Conservation (phyloP, 768 basidiomycete species). For the Amylocystis lapponica region DNA sequence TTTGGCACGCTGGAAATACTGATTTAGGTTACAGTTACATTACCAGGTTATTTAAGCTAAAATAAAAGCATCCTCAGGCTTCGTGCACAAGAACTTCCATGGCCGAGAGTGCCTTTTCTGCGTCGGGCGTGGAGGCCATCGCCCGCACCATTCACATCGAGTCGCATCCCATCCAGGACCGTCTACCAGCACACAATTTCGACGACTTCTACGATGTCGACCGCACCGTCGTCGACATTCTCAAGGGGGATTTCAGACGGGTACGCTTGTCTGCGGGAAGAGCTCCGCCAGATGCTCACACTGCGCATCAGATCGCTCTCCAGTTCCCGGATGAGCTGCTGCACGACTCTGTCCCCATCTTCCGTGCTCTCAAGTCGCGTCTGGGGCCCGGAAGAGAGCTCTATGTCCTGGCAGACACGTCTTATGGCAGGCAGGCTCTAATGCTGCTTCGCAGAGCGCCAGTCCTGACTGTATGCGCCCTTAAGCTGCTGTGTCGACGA, state of each 20-base stretch:
- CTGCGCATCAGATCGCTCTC: constrained; percentile 59
- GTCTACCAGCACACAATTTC: constrained; percentile 36
- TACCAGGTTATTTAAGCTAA: background rate
- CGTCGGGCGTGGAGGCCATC: constrained; percentile 63
- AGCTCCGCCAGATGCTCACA: constrained; percentile 1
- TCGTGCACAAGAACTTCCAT: constrained; percentile 7
- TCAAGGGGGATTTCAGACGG: constrained; percentile 59
- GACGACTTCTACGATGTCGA: constrained; percentile 72
- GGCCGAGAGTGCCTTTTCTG: constrained; percentile 37
- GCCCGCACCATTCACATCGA: constrained; percentile 45
- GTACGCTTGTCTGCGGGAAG: no score
- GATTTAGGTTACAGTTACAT: constrained; percentile 5
- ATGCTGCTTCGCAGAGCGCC: no score
- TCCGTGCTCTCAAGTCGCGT: constrained; percentile 51
- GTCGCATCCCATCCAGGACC: constrained; percentile 21
- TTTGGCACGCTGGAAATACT: no score
- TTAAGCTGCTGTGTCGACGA: constrained; percentile 93
- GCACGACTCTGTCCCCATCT: constrained; percentile 81
- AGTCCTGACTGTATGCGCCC: no score
- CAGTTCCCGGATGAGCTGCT: constrained; percentile 96
- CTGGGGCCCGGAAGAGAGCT: constrained; percentile 49
- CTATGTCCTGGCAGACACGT: constrained; percentile 95
- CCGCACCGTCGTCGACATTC: constrained; percentile 56
- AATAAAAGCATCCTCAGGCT: background rate
- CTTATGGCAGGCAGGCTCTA: constrained; percentile 80